Evolutionary conservation across 495 filamentous ascomycete species (phyloP).

Genomic region (Patellaria atrata): DNA sequence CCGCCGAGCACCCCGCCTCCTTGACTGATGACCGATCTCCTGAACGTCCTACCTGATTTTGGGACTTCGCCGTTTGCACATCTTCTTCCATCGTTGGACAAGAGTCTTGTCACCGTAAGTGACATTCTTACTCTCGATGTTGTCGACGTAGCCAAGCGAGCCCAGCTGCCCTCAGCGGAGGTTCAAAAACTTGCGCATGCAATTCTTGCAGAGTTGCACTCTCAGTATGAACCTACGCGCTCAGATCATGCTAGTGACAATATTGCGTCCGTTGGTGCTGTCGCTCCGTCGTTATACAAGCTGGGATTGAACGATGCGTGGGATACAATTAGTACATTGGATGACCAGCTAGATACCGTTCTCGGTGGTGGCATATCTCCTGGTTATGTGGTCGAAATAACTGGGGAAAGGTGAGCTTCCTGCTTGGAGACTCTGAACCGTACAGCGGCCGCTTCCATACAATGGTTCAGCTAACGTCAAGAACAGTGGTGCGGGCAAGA

Average conservation of each 20-base stretch:
- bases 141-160: conserved; percentile 72
- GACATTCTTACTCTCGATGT: conserved; percentile 79
- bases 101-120: conserved; percentile 54
- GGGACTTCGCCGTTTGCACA: conserved; percentile 49
- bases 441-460: too few species aligned
- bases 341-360: conserved; percentile 54
- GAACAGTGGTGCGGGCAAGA: conserved; percentile 77
- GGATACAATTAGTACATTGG: conserved; percentile 64
- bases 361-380: conserved; percentile 76
- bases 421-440: too few species aligned
- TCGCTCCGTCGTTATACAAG: too few species aligned
- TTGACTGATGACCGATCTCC: conserved; percentile 69
- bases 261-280: conserved; percentile 5
- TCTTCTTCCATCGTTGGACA: conserved; percentile 69
- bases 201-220: conserved; percentile 52
- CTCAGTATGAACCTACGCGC: too few species aligned
- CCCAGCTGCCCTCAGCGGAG: conserved; percentile 65
- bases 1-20: conserved; percentile 41
- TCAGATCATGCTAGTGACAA: conserved; percentile 26
- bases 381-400: conserved; percentile 76
- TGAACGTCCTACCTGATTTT: conserved; percentile 69
- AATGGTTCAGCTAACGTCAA: too few species aligned
- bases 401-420: conserved; percentile 62
- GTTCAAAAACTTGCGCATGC: conserved; percentile 53
- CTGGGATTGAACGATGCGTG: conserved; percentile 33